phyloP scores from a whole-genome alignment of 208 protist species.

The Leishmania major region DNA sequence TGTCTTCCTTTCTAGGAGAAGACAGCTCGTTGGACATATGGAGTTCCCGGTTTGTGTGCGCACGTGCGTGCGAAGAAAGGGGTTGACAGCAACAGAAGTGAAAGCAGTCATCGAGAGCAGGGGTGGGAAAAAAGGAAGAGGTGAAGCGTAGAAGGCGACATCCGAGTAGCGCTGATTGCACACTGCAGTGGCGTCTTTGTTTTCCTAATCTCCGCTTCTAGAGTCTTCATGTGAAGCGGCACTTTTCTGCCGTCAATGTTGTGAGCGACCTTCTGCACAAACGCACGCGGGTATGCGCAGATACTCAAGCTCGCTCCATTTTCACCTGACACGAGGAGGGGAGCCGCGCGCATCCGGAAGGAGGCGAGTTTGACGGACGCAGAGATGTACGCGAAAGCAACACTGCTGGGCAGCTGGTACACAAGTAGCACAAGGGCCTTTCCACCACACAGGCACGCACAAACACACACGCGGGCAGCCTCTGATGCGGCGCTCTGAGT shows the following conservation, averaged over 20 bases:
- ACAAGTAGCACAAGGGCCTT: conserved; percentile 4
- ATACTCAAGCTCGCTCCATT: not conserved
- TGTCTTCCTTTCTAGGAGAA: conserved; percentile 5
- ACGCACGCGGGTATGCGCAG: not conserved
- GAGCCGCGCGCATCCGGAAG: not conserved
- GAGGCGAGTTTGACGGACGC: not conserved
- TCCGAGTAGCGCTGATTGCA: not conserved
- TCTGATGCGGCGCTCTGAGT: not conserved
- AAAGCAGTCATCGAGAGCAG: not conserved
- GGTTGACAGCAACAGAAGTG: not conserved
- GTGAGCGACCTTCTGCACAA: not conserved
- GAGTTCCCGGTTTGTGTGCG: not conserved
- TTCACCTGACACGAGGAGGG: not conserved
- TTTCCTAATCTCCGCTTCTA: no score
- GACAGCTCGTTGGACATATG: not conserved
- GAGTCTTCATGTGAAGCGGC: not conserved
- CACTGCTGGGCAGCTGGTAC: not conserved
- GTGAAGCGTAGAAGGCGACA: not conserved
- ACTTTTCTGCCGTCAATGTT: not conserved
- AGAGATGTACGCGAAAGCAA: not conserved
- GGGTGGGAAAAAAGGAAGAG: not conserved
- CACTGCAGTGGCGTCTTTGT: not conserved
- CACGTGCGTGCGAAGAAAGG: not conserved
- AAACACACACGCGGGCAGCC: not conserved
- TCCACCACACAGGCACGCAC: not conserved